Base-by-base conservation (phyloP, 179 eudicot species). In the Vitellaria paradoxa region DNA sequence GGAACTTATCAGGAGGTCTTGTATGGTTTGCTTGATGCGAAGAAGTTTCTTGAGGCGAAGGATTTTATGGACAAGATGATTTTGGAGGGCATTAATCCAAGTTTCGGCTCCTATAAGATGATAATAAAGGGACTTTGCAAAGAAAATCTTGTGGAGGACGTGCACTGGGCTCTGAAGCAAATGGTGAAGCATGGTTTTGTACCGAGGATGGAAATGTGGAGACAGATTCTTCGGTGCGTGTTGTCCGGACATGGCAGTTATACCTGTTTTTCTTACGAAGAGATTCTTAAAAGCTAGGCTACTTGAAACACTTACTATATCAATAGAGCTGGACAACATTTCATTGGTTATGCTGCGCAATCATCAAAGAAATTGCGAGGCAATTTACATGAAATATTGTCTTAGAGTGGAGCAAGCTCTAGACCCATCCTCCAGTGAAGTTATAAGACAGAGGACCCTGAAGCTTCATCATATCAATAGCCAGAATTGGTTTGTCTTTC, bases 1-100 rank as follows among this genome's bases (percentile, higher is more conserved):
- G 97, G 91, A 57, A 85, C 97, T 18, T 89, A 93, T 78, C 97
- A 91, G 70, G 93, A 91, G 85, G 87, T 95, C 9, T 81, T 95
- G 87, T 89, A 93, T 85, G 93, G 91, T 65, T 86, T 95, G 77
- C 85, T 93, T 2, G 82, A 81, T 61, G 82, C 73, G 15, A 86
- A 83, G 79, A 87, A 84, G 65, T 90, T 76, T 73, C 23, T 70
- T 0, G 91, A 88, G 65, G 98, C 98, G 0, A 88, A 83, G 82
- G 73, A 65, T 12, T 82, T 90, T 10, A 85, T 90, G 84, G 68
- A 76, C 66, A 59, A 10, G 83, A 93, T 93, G 98, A 80, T 87
- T 9, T 82, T 80, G 0, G 84, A 77, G 75, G 80, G 88, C 4
- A 77, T 86, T 78, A 87, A 65, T 26, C 98, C 98, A 23, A 90